Percentiles rank a stretch among this genome's conserved stretches.
These are phyloP conservation scores for Ustilago loliicola DNA, from an alignment of 1,284 basidiomycete genomes.

Conservation along the genomic window DNA sequence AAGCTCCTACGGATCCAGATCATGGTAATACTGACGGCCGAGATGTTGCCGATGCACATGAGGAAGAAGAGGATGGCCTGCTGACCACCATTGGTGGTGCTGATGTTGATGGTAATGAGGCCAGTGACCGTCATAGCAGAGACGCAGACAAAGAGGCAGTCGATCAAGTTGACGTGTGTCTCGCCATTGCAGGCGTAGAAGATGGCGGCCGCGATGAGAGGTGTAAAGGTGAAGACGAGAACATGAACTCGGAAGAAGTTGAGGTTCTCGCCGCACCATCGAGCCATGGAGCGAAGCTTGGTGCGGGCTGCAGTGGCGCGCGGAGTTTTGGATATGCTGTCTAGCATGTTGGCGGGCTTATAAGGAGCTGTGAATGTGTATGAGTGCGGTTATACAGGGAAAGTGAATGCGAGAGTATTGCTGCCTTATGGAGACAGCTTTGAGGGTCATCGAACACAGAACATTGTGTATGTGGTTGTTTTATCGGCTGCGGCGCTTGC, in stretches of 20 bases:
- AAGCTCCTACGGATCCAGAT: constrained; percentile 67
- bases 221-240: constrained; percentile 79
- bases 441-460: constrained; percentile 16
- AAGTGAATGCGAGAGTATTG: not conserved
- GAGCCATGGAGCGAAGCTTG: constrained; percentile 16
- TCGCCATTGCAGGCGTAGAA: constrained; percentile 73
- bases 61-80: constrained; percentile 76
- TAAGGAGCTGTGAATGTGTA: not conserved
- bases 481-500: too few relatives aligned
- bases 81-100: constrained; percentile 80
- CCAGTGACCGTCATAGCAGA: constrained; percentile 85
- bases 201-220: constrained; percentile 80
- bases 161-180: constrained; percentile 75
- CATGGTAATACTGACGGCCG: constrained; percentile 67
- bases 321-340: constrained; percentile 8
- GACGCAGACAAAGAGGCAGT: constrained; percentile 81
- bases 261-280: constrained; percentile 53
- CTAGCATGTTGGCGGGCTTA: constrained; percentile 12
- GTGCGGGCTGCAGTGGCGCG: constrained; percentile 16
- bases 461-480: constrained; percentile 24
- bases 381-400: not conserved
- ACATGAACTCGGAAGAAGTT: constrained; percentile 73
- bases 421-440: constrained; percentile 23
- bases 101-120: constrained; percentile 80
- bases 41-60: constrained; percentile 69